Conservation (phyloP, 768 basidiomycete species). For the Rhodosporidiobolus sp. region DNA sequence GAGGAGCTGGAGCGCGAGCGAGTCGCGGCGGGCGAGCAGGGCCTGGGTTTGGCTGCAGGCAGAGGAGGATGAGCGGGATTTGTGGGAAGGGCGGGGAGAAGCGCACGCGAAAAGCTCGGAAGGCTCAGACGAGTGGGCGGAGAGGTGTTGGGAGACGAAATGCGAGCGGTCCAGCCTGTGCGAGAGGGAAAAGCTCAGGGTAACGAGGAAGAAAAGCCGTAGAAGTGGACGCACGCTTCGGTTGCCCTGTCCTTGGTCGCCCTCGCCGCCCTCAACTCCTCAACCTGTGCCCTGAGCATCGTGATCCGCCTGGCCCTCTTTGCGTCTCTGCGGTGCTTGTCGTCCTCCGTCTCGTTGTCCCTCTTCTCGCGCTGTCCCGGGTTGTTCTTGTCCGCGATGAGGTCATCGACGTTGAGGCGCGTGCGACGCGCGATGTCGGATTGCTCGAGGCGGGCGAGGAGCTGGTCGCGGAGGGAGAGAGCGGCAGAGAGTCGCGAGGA, state of each 20-base stretch:
- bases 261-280: not conserved
- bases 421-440: conserved; percentile 56
- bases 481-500: conserved; percentile 11
- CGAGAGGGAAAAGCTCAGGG: not conserved
- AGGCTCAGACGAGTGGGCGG: conserved; percentile 38
- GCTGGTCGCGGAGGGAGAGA: conserved; percentile 67
- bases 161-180: conserved; percentile 7
- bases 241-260: not conserved
- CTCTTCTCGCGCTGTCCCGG: not conserved
- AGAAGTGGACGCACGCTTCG: not conserved
- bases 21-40: conserved; percentile 12
- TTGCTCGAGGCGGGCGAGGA: conserved; percentile 66
- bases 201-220: not conserved
- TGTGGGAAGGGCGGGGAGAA: not conserved
- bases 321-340: not conserved
- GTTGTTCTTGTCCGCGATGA: not conserved
- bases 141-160: not conserved
- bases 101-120: conserved; percentile 29
- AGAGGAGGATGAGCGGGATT: conserved; percentile 47
- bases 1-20: conserved; percentile 5
- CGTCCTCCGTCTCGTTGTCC: no score
- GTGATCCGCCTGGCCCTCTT: not conserved
- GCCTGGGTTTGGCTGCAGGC: conserved; percentile 52
- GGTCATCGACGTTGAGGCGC: not conserved
- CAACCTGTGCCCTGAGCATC: not conserved